Conservation (phyloP, 2,329 filamentous ascomycete genomes). For the Colletotrichum orchidophilum region DNA sequence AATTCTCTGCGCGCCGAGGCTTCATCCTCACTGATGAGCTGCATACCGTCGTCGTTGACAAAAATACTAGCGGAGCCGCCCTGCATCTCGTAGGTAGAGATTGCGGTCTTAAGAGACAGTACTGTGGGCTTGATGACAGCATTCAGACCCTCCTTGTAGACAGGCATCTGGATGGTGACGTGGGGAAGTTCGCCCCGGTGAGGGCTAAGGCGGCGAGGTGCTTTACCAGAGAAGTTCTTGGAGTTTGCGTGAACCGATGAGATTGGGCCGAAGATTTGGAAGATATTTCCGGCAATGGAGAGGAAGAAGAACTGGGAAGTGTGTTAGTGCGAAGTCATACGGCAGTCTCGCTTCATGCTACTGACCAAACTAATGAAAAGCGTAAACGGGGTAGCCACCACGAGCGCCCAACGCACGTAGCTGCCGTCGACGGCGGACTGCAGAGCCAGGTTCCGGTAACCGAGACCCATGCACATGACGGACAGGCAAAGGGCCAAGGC, state of each 20-base stretch:
- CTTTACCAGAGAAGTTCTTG: conserved; percentile 53
- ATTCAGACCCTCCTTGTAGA: conserved; percentile 51
- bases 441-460: conserved; percentile 63
- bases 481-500: conserved; percentile 62
- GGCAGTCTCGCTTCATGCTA: neutral
- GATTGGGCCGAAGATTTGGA: conserved; percentile 60
- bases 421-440: conserved; percentile 62
- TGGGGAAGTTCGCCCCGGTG: conserved; percentile 48
- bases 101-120: conserved; percentile 57
- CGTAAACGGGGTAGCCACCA: conserved; percentile 61
- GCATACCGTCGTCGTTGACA: conserved; percentile 75
- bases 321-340: conserved; percentile 20
- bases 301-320: conserved; percentile 54
- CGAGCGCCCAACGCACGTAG: conserved; percentile 63
- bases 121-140: conserved; percentile 59
- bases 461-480: conserved; percentile 62
- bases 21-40: conserved; percentile 62
- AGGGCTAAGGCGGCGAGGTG: conserved; percentile 42
- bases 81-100: conserved; percentile 59
- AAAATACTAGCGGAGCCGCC: conserved; percentile 76
- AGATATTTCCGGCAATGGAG: conserved; percentile 48
- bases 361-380: conserved; percentile 65
- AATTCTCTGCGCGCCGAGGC: conserved; percentile 60
- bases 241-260: conserved; percentile 54
- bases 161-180: conserved; percentile 56